Evolutionary conservation across 129 eudicot species (phyloP), one percentile per base, ranked within the genome.

Genomic region (Centrapalus pauciflorus): DNA sequence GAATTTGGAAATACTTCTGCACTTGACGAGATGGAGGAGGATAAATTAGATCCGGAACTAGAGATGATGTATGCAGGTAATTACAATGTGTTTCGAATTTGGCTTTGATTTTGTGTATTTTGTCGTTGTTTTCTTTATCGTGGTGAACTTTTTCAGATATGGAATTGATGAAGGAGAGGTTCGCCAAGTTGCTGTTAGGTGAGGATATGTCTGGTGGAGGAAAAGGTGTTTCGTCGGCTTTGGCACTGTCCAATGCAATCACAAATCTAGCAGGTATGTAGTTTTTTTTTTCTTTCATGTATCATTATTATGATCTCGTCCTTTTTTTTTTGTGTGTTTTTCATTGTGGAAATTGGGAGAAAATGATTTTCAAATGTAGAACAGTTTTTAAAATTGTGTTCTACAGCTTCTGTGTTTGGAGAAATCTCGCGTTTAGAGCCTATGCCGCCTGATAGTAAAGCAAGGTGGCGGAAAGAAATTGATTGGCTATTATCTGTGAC

Each of bases 161-260:
- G 87, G 90, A 89, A 13, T 17, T 80, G 80, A 74, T 93, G 86
- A 93, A 89, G 89, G 99, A 93, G 66, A 84, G 75, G 58, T 93
- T 93, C 76, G 85, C 93, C 4, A 93, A 93, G 88, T 78, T 93
- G 95, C 85, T 93, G 33, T 82, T 93, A 27, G 99, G 99, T 7
- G 99, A 93, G 79, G 99, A 93, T 65, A 89, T 89, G 96, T 93
- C 99, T 3, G 99, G 99, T 51, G 90, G 99, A 56, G 99, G 99
- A 51, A 93, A 93, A 69, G 99, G 99, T 45, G 95, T 80, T 59
- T 76, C 95, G 4, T 89, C 96, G 27, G 99, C 99, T 68, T 71
- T 93, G 81, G 99, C 99, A 34, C 76, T 93, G 80, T 93, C 99
- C 43, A 93, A 93, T 74, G 99, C 99, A 35, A 93, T 93, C 27